A percentile compares a stretch with the other conserved stretches of the same genome.
Evolutionary conservation across 108 stramenopile species (phyloP).

Genomic region (Seminavis robusta): DNA sequence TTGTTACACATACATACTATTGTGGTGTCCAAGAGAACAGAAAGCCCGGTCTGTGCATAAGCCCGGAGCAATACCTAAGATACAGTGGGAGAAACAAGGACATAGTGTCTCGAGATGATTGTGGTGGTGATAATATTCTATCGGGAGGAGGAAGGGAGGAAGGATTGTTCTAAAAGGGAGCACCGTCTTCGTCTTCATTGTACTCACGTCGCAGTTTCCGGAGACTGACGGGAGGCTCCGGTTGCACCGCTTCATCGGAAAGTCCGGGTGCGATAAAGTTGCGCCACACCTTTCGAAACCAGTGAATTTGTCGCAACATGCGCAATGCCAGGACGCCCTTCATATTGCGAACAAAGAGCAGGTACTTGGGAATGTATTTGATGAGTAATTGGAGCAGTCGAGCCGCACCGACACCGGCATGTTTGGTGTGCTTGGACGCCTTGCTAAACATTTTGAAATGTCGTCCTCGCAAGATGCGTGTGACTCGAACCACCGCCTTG

Average conservation of each 20-base stretch:
- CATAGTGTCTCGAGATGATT: no score
- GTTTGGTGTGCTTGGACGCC: conserved; percentile 65
- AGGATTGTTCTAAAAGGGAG: no score
- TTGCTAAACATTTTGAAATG: conserved; percentile 75
- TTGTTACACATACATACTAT: no score
- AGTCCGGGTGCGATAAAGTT: conserved; percentile 10
- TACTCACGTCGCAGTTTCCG: background rate
- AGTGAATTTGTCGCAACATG: conserved; percentile 65
- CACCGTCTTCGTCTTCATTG: conserved; percentile 1
- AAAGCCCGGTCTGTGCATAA: no score
- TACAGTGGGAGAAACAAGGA: no score
- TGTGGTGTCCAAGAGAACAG: no score
- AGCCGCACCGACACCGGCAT: conserved; percentile 31
- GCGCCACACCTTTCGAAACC: conserved; percentile 54
- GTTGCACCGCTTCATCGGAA: background rate
- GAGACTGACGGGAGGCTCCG: background rate
- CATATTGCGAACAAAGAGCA: conserved; percentile 78
- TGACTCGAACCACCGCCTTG: conserved; percentile 70
- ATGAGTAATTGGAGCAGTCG: conserved; percentile 63
- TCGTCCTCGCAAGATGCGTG: conserved; percentile 57
- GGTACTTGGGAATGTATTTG: conserved; percentile 83
- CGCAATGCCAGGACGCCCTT: conserved; percentile 63
- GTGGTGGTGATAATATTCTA: no score
- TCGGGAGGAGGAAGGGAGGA: no score
- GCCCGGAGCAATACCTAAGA: no score